Percentiles rank a stretch among this genome's conserved stretches.
phyloP scores from a whole-genome alignment of 768 basidiomycete species.

The Collybia nuda region DNA sequence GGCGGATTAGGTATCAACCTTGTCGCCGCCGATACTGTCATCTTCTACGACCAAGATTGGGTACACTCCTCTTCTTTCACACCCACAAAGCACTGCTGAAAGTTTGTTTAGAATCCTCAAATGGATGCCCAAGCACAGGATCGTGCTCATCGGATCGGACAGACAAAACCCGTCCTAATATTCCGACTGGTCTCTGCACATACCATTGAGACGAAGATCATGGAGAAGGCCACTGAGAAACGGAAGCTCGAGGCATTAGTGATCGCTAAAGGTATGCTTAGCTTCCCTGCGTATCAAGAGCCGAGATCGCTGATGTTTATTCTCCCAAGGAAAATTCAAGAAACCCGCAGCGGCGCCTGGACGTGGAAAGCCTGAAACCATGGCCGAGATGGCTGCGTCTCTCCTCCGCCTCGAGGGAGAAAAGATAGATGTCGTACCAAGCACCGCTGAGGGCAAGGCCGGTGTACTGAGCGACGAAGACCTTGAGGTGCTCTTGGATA shows the following conservation, averaged over 20 bases:
- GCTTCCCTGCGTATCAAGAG: not conserved
- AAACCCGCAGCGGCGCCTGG: constrained; percentile 57
- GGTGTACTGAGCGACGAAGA: constrained; percentile 82
- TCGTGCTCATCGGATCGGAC: constrained; percentile 94
- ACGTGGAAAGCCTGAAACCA: constrained; percentile 55
- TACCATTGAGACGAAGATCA: constrained; percentile 90
- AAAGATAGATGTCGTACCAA: constrained; percentile 83
- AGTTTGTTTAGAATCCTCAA: constrained; percentile 74
- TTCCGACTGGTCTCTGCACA: constrained; percentile 85
- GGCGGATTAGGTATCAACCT: constrained; percentile 84
- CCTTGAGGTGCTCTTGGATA: constrained; percentile 77
- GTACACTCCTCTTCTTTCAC: constrained; percentile 35
- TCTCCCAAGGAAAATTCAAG: constrained; percentile 74
- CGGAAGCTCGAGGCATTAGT: constrained; percentile 92
- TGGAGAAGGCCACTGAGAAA: constrained; percentile 85
- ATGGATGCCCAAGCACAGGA: constrained; percentile 97
- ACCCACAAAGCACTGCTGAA: not conserved
- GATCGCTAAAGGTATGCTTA: constrained; percentile 77
- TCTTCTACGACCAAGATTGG: constrained; percentile 94
- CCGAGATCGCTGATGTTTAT: not conserved
- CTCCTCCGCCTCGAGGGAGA: constrained; percentile 83
- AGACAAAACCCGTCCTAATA: constrained; percentile 86
- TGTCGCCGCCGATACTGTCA: constrained; percentile 84
- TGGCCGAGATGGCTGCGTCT: constrained; percentile 79
- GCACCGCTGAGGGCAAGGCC: constrained; percentile 65